These are phyloP conservation scores for Microstegium vimineum DNA, from an alignment of 176 grass and related monocot species.

Conservation along the genomic window DNA sequence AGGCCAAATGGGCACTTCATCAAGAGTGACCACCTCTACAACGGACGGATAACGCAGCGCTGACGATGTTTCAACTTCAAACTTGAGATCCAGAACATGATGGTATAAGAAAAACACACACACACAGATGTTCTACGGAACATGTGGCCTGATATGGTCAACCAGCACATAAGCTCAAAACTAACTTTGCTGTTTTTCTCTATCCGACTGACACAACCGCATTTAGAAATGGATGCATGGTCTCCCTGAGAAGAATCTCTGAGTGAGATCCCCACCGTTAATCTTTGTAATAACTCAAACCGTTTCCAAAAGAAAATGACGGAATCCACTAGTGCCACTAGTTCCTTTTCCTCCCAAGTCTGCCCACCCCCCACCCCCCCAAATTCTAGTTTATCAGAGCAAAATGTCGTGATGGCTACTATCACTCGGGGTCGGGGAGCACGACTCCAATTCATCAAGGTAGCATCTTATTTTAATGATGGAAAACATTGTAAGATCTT, in stretches of 20 bases:
- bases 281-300: not conserved
- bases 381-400: not conserved
- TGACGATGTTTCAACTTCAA: not conserved
- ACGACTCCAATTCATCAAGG: not conserved
- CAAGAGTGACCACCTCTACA: not conserved
- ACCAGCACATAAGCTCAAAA: not conserved
- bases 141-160: slow-evolving; percentile 1
- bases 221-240: not conserved
- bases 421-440: not conserved
- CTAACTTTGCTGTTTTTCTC: not conserved
- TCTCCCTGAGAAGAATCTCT: slow-evolving; percentile 4
- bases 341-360: not conserved
- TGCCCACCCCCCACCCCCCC: too few species aligned
- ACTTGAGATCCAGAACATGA: slow-evolving; percentile 10
- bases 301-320: slow-evolving; percentile 7
- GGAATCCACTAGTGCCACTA: not conserved
- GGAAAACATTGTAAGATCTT: not conserved
- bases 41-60: not conserved
- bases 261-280: not conserved
- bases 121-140: too few species aligned
- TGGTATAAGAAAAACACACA: not conserved
- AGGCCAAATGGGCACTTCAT: not conserved
- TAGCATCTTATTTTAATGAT: not conserved
- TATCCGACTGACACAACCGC: slow-evolving; percentile 18
- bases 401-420: not conserved